These are phyloP conservation scores for Linum usitatissimum DNA, from an alignment of 345 rosid species.

Conservation along the genomic window DNA sequence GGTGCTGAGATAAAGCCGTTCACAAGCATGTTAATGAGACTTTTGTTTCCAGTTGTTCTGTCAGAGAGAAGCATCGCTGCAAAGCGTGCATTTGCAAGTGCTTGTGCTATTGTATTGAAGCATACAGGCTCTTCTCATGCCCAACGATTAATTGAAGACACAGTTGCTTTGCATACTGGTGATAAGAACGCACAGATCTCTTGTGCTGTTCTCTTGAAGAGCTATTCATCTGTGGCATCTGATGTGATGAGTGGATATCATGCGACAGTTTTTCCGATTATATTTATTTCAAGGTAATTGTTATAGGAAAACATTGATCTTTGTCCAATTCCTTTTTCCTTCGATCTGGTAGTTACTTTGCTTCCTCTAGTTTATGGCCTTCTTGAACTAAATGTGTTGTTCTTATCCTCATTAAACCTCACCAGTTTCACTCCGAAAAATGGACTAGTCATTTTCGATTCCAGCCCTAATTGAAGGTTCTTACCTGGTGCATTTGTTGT, in stretches of 20 bases:
- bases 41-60: conserved; percentile 66
- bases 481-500: neutral
- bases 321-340: neutral
- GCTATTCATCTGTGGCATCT: conserved; percentile 63
- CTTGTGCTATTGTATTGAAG: conserved; percentile 75
- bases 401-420: too few species aligned
- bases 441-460: neutral
- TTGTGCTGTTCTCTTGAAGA: conserved; percentile 73
- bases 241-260: conserved; percentile 70
- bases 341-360: neutral
- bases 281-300: conserved; percentile 69
- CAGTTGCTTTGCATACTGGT: conserved; percentile 63
- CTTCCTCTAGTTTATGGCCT: neutral
- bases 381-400: too few species aligned
- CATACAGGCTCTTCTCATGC: conserved; percentile 58
- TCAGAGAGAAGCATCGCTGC: conserved; percentile 73
- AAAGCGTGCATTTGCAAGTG: conserved; percentile 88
- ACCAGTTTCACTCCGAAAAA: too few species aligned
- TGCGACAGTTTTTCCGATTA: conserved; percentile 56
- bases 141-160: conserved; percentile 74
- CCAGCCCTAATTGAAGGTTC: too few species aligned
- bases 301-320: neutral
- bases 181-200: conserved; percentile 73
- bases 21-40: conserved; percentile 51
- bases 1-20: conserved; percentile 65